Evolutionary conservation across 139 green algal species (phyloP).

Genomic region (Coccomyxa sp.): DNA sequence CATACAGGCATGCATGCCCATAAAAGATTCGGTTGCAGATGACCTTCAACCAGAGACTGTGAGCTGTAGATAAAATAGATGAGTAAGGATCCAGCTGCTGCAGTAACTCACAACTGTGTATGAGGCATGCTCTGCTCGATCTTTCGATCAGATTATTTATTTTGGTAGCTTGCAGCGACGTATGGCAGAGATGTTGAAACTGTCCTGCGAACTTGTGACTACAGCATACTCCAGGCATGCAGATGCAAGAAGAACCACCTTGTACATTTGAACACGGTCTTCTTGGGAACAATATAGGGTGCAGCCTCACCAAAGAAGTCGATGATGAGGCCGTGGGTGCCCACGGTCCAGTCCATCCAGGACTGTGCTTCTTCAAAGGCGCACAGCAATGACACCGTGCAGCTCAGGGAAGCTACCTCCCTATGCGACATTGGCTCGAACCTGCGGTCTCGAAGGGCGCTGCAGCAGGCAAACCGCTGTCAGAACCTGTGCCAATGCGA

Average conservation of each 20-base stretch:
- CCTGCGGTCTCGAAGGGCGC: conserved; percentile 59
- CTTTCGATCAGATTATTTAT: no score
- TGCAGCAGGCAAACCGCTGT: conserved; percentile 12
- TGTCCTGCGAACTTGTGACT: not conserved
- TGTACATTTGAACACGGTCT: not conserved
- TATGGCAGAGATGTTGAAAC: no score
- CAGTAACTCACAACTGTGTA: no score
- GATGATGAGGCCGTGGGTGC: conserved; percentile 63
- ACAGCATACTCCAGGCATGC: not conserved
- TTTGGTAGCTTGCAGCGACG: no score
- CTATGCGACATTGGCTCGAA: conserved; percentile 53
- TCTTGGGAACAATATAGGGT: not conserved
- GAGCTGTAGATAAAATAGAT: not conserved
- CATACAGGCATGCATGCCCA: no score
- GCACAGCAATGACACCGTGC: conserved; percentile 75
- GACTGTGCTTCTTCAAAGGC: conserved; percentile 53
- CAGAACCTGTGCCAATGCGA: not conserved
- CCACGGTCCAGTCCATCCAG: conserved; percentile 71
- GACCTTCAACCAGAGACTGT: no score
- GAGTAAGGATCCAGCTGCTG: not conserved
- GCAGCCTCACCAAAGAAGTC: conserved; percentile 42
- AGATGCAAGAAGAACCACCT: not conserved
- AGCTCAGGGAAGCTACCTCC: conserved; percentile 56
- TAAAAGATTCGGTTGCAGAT: no score
- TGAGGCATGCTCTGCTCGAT: no score